These are phyloP conservation scores for Pseudozyma sp. DNA, from an alignment of 1,284 basidiomycete species.

Conservation along the genomic window DNA sequence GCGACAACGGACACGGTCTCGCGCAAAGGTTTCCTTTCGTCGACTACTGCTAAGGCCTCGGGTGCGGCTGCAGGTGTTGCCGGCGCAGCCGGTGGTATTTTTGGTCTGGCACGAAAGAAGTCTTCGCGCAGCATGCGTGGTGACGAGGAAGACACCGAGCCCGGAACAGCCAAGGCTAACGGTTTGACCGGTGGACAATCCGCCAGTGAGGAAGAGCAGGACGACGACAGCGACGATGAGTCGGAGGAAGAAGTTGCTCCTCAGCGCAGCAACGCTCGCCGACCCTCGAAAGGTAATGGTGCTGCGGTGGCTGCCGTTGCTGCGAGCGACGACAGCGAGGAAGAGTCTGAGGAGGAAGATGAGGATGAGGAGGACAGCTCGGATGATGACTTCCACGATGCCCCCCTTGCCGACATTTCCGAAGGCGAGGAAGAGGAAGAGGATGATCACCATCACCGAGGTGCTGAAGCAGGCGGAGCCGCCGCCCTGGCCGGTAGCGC, in stretches of 20 bases:
- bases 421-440: constrained; percentile 59
- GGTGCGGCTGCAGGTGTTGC: constrained; percentile 27
- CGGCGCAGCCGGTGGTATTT: constrained; percentile 25
- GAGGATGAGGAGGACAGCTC: constrained; percentile 37
- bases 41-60: constrained; percentile 32
- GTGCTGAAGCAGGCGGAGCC: constrained; percentile 13
- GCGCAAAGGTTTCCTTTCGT: constrained; percentile 22
- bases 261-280: constrained; percentile 10
- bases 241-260: constrained; percentile 16
- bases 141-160: constrained; percentile 4
- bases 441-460: constrained; percentile 20
- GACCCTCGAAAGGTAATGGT: constrained; percentile 16
- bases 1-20: constrained; percentile 1
- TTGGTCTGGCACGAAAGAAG: constrained; percentile 27
- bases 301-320: constrained; percentile 19
- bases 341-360: constrained; percentile 15
- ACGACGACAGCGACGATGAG: constrained; percentile 11
- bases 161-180: not conserved
- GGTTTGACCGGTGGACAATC: constrained; percentile 16
- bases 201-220: constrained; percentile 15
- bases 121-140: constrained; percentile 30
- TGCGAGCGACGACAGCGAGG: constrained; percentile 18
- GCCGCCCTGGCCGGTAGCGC: constrained; percentile 17
- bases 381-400: constrained; percentile 57
- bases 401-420: constrained; percentile 58